Evolutionary conservation across 495 filamentous ascomycete genomes (phyloP).

Genomic region (Aspergillus affinis): DNA sequence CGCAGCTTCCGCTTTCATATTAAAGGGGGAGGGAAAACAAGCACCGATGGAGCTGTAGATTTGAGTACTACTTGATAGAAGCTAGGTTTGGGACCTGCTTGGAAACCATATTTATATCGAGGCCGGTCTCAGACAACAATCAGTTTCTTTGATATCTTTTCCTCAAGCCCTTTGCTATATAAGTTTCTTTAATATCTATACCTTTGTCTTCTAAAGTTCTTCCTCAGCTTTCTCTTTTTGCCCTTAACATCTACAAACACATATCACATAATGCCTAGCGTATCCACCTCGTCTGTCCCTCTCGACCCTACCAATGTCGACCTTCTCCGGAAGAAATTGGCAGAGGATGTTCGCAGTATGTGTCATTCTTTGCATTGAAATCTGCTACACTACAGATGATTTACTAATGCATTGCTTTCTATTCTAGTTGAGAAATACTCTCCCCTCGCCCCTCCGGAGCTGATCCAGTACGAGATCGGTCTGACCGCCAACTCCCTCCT

Average conservation of each 20-base stretch:
- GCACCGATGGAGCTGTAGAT: not conserved
- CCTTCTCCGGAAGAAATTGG: constrained; percentile 17
- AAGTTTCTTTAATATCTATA: not conserved
- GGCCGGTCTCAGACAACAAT: not conserved
- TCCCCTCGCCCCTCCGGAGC: constrained; percentile 15
- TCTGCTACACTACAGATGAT: not conserved
- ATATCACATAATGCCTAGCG: constrained; percentile 12
- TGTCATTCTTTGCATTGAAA: not conserved
- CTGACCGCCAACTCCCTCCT: constrained; percentile 15
- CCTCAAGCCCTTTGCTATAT: not conserved
- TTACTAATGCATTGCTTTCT: not conserved
- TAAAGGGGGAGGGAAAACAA: not conserved
- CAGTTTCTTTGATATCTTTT: not conserved
- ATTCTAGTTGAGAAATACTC: constrained; percentile 15
- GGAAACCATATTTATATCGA: not conserved
- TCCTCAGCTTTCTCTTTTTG: not conserved
- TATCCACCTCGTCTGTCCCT: constrained; percentile 3
- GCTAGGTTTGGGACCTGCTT: not conserved
- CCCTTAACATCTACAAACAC: not conserved
- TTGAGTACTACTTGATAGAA: not conserved
- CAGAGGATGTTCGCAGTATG: constrained; percentile 18
- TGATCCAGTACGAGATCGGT: constrained; percentile 19
- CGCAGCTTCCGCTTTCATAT: not conserved
- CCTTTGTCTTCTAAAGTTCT: not conserved
- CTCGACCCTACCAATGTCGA: constrained; percentile 17